Evolutionary conservation across 2,329 filamentous ascomycete species (phyloP), one percentile per base, ranked within the genome.

Genomic region (Monosporascus ibericus): DNA sequence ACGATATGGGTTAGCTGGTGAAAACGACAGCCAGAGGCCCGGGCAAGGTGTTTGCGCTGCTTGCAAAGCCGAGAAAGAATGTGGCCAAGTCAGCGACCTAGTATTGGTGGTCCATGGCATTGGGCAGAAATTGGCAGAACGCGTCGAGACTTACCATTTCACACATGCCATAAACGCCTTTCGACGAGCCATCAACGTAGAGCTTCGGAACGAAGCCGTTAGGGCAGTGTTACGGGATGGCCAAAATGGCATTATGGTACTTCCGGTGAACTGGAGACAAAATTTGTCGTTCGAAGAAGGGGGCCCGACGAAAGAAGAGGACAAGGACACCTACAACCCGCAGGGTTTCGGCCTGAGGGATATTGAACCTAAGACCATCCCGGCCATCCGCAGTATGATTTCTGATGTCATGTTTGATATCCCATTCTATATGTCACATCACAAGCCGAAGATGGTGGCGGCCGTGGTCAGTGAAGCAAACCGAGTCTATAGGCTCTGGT

Each of bases 391-490:
- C 46, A 90, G 88, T 64, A 84, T 99, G 66, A 95, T 99, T 55
- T 95, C 89, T 42, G 94, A 99, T 68, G 90, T 99, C 61, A 96
- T 99, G 90, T 86, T 97, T 48, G 94, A 99, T 67, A 92, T 99
- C 48, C 94, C 94, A 0, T 97, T 96, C 67, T 99, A 97, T 72
- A 86, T 99, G 72, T 97, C 92, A 0, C 88, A 95, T 54, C 92
- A 97, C 71, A 96, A 97, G 64, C 82, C 86, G 4, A 96, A 91
- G 69, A 97, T 99, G 92, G 88, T 96, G 48, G 80, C 86, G 44
- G 92, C 94, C 1, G 85, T 96, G 47, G 86, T 95, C 40, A 81
- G 80, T 53, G 94, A 99, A 72, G 92, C 94, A 7, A 99, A 99
- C 64, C 83, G 92, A 5, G 89, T 99, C n/a, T 97, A 96, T 67